These are phyloP conservation scores for Leavenworthia alabamica DNA, from an alignment of 345 rosid species.

Conservation along the genomic window DNA sequence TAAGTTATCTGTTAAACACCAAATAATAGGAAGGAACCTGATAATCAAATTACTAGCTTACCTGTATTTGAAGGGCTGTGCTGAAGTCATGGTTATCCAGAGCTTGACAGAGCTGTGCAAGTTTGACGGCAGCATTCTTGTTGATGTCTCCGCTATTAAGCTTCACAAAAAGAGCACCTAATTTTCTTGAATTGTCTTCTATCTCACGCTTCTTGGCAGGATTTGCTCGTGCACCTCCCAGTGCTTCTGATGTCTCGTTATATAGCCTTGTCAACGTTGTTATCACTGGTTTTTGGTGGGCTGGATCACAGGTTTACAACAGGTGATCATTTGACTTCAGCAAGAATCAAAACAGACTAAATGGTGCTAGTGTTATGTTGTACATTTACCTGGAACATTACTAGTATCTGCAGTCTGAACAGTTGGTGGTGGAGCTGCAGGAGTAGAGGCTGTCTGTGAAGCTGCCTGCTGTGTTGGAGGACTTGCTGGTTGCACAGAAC, in stretches of 20 bases:
- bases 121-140: constrained; percentile 39
- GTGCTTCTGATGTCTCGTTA: constrained; percentile 65
- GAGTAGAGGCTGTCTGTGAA: constrained; percentile 45
- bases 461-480: constrained; percentile 54
- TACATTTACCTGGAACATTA: constrained; percentile 71
- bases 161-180: constrained; percentile 6
- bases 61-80: constrained; percentile 92
- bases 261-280: constrained; percentile 62
- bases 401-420: constrained; percentile 86
- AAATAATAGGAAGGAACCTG: not conserved
- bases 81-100: constrained; percentile 63
- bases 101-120: constrained; percentile 1
- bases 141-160: constrained; percentile 30
- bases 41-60: constrained; percentile 18
- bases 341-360: not conserved
- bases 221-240: constrained; percentile 48
- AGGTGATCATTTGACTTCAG: not conserved
- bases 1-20: not conserved
- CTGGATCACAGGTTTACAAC: constrained; percentile 39
- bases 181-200: constrained; percentile 11
- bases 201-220: constrained; percentile 26
- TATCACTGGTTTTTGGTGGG: constrained; percentile 65
- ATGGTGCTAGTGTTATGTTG: not conserved
- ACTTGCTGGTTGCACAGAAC: constrained; percentile 61
- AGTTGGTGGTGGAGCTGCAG: constrained; percentile 81